Conservation (phyloP, 2,329 filamentous ascomycete genomes). For the Scedosporium apiospermum region DNA sequence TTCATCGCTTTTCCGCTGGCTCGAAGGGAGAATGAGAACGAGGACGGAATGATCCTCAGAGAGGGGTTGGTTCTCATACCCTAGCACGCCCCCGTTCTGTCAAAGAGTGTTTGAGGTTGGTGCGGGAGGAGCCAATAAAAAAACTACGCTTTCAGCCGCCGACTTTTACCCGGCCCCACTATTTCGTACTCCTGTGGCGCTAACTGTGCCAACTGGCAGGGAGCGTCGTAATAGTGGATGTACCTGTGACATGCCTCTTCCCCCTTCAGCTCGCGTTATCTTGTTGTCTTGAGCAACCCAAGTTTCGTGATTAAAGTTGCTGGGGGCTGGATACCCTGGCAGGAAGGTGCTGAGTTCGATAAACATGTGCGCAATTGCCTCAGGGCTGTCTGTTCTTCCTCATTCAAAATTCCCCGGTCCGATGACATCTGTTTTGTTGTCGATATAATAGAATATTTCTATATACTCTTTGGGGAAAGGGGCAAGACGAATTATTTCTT, state of each 20-base stretch:
- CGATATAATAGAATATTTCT: not conserved
- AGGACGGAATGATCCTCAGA: not conserved
- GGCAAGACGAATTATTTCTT: not conserved
- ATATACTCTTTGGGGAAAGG: not conserved
- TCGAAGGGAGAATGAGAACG: not conserved
- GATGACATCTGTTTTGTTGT: not conserved
- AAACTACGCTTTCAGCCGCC: not conserved
- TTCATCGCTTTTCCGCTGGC: not conserved
- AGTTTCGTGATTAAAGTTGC: not conserved
- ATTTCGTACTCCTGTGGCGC: constrained; percentile 1
- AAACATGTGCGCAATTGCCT: not conserved
- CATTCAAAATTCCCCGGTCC: not conserved
- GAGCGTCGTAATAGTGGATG: not conserved
- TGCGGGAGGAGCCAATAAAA: not conserved
- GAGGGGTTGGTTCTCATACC: not conserved
- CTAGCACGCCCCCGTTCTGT: not conserved
- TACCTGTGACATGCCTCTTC: not conserved
- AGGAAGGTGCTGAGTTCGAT: not conserved
- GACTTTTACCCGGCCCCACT: not conserved
- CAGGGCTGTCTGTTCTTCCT: not conserved
- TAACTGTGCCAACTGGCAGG: constrained; percentile 1
- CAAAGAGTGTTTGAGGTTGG: not conserved
- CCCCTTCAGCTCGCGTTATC: not conserved
- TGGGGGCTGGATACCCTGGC: not conserved
- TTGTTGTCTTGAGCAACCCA: constrained; percentile 4